These are phyloP conservation scores for Cryptococcus amylolentus DNA, from an alignment of 1,284 basidiomycete species.

Conservation along the genomic window DNA sequence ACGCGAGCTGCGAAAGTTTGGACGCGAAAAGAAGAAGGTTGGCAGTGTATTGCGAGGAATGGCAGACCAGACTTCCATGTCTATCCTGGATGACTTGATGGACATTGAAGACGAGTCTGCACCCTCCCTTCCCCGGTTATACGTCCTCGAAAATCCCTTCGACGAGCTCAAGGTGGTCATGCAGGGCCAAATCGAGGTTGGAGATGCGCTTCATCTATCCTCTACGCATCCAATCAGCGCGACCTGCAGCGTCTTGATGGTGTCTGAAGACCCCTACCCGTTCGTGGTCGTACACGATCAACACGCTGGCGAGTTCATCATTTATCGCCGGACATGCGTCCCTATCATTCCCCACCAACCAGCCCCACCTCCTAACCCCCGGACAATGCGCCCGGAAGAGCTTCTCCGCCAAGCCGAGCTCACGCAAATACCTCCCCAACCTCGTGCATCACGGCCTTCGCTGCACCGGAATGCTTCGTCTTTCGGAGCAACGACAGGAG, in stretches of 20 bases:
- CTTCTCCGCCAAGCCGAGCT: constrained; percentile 18
- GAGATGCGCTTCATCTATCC: constrained; percentile 12
- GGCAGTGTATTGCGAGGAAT: constrained; percentile 15
- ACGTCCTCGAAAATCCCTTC: constrained; percentile 69
- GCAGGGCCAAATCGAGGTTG: constrained; percentile 20
- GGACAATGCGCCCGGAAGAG: constrained; percentile 29
- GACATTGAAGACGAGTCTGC: constrained; percentile 63
- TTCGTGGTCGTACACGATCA: constrained; percentile 33
- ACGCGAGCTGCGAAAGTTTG: constrained; percentile 19
- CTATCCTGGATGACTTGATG: constrained; percentile 56
- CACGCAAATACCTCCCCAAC: background rate
- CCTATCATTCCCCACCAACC: constrained; percentile 9
- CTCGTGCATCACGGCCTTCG: constrained; percentile 19
- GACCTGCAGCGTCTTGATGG: constrained; percentile 19
- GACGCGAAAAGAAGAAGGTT: constrained; percentile 6
- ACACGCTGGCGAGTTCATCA: constrained; percentile 28
- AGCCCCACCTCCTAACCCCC: constrained; percentile 6
- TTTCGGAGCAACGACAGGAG: constrained; percentile 14
- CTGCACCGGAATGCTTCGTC: constrained; percentile 27
- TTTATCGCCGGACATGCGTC: constrained; percentile 27
- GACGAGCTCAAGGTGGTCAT: constrained; percentile 66
- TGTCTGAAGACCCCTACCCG: constrained; percentile 30
- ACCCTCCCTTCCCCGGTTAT: constrained; percentile 67
- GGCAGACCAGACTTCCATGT: constrained; percentile 26
- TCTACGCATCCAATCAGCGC: constrained; percentile 12